A percentile compares a stretch with the other conserved stretches of the same genome.
Evolutionary conservation across 2,329 filamentous ascomycete genomes (phyloP).

Genomic region (Furcasterigmium furcatum): DNA sequence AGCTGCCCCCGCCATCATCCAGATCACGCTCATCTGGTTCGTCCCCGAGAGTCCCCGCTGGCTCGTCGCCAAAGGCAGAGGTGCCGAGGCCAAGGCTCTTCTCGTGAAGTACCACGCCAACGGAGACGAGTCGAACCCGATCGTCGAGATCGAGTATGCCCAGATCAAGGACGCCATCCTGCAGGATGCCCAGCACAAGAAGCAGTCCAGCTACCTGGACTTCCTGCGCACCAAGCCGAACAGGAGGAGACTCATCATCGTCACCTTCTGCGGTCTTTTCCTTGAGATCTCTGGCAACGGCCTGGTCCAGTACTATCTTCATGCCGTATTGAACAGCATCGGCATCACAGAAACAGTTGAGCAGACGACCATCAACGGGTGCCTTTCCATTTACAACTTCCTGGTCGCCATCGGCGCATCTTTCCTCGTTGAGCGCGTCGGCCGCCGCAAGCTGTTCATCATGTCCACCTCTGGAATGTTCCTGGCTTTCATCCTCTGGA

Average conservation of each 20-base stretch:
- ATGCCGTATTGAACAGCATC: constrained; percentile 28
- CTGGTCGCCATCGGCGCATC: constrained; percentile 27
- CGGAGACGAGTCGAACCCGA: constrained; percentile 33
- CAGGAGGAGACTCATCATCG: constrained; percentile 7
- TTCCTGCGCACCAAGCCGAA: constrained; percentile 15
- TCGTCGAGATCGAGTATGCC: constrained; percentile 43
- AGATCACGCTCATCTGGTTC: constrained; percentile 26
- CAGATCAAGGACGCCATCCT: constrained; percentile 47
- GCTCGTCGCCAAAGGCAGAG: constrained; percentile 40
- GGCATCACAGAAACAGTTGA: constrained; percentile 26
- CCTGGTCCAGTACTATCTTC: constrained; percentile 28
- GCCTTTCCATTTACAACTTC: constrained; percentile 20
- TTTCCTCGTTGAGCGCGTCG: constrained; percentile 49
- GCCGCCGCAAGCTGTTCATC: constrained; percentile 47
- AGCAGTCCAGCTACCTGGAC: constrained; percentile 13
- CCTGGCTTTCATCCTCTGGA: constrained; percentile 13
- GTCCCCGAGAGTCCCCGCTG: constrained; percentile 38
- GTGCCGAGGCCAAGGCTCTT: constrained; percentile 39
- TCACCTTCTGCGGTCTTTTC: not conserved
- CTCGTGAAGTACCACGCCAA: constrained; percentile 47
- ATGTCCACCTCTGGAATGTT: constrained; percentile 35
- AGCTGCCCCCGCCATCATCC: constrained; percentile 33
- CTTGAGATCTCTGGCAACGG: constrained; percentile 18
- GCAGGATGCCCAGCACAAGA: constrained; percentile 26
- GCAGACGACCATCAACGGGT: constrained; percentile 22